phyloP scores from a whole-genome alignment of 202 grass and related monocot genomes.

The Zoysia matrella region DNA sequence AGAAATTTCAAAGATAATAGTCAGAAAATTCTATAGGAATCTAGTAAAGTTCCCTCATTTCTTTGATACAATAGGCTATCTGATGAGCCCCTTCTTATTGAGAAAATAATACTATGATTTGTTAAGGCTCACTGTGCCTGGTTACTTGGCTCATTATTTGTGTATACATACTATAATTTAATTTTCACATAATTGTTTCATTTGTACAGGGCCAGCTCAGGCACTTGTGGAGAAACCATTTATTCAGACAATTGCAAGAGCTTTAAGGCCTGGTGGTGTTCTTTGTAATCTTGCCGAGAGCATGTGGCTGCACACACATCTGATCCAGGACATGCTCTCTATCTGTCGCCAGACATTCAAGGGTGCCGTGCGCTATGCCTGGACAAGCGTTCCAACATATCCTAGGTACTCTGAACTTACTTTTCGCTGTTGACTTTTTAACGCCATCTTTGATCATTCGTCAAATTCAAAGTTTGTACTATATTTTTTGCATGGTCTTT shows the following conservation, averaged over 20 bases:
- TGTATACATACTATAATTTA: neutral
- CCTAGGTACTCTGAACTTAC: constrained; percentile 59
- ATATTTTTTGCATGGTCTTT: neutral
- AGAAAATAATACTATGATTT: neutral
- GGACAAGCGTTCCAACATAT: constrained; percentile 95
- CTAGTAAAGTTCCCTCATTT: neutral
- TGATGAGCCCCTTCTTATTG: neutral
- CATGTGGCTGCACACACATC: constrained; percentile 93
- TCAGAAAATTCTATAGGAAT: neutral
- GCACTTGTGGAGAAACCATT: constrained; percentile 98
- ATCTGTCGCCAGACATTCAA: constrained; percentile 85
- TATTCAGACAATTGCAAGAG: constrained; percentile 82
- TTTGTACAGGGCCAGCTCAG: constrained; percentile 71
- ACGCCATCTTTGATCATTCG: no score
- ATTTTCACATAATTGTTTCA: constrained; percentile 25
- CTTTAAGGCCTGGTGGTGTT: constrained; percentile 87
- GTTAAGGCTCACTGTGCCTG: neutral
- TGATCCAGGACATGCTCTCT: constrained; percentile 97
- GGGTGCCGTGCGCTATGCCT: constrained; percentile 86
- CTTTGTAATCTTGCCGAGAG: constrained; percentile 97
- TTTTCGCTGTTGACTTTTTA: no score
- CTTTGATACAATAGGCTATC: neutral
- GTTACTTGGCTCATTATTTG: neutral
- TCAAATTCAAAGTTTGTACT: no score
- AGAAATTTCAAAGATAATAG: neutral